Evolutionary conservation across 1,284 basidiomycete species (phyloP).

Genomic region (Xanthoconium separans): DNA sequence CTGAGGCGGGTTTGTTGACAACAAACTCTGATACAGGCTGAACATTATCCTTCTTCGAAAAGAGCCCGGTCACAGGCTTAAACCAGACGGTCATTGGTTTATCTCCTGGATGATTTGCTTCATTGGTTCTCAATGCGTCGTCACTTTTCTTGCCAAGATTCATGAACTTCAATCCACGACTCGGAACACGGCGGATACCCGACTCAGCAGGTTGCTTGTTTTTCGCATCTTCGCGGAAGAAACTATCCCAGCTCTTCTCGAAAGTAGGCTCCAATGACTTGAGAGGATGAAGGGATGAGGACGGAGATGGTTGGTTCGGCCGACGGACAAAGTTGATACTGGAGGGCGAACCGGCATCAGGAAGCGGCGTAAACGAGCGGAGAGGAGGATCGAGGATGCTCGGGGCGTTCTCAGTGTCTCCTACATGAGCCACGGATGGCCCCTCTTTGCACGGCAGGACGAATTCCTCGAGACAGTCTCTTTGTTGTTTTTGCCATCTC

Average conservation of each 20-base stretch:
- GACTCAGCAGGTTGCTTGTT: constrained; percentile 16
- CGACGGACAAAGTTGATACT: constrained; percentile 42
- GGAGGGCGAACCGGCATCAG: constrained; percentile 35
- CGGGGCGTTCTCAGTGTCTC: constrained; percentile 31
- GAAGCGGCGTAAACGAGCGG: constrained; percentile 51
- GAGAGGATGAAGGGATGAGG: constrained; percentile 29
- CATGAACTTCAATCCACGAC: constrained; percentile 44
- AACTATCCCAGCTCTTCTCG: constrained; percentile 51
- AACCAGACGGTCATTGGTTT: constrained; percentile 30
- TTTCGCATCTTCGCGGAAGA: constrained; percentile 40
- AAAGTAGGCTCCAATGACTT: constrained; percentile 34
- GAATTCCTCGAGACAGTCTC: constrained; percentile 43
- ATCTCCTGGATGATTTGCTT: constrained; percentile 7
- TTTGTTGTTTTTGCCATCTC: constrained; percentile 53
- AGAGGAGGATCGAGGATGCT: constrained; percentile 33
- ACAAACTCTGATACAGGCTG: constrained; percentile 21
- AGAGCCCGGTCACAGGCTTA: constrained; percentile 23
- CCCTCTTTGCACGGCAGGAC: constrained; percentile 42
- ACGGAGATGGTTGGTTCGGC: constrained; percentile 29
- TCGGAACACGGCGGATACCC: constrained; percentile 27
- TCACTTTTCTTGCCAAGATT: constrained; percentile 39
- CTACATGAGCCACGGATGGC: constrained; percentile 17
- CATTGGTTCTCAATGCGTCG: constrained; percentile 35
- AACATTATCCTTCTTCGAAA: constrained; percentile 22
- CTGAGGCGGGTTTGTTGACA: constrained; percentile 21